phyloP scores from a whole-genome alignment of 179 eudicot genomes.

The Heliamphora pulchella region DNA sequence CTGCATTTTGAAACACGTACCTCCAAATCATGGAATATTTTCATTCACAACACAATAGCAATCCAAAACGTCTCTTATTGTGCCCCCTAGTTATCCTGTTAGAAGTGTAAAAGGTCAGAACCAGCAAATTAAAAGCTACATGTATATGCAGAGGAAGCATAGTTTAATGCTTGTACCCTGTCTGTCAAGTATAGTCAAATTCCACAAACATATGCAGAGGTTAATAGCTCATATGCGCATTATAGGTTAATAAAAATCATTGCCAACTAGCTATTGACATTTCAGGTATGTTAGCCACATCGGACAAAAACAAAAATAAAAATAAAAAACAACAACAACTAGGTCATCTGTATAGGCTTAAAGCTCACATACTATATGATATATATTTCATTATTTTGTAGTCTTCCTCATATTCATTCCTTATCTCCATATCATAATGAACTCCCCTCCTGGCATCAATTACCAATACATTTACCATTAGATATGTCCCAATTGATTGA shows the following conservation, averaged over 20 bases:
- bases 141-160: no score
- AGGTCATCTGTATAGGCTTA: not conserved
- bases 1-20: no score
- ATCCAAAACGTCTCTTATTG: no score
- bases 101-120: no score
- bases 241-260: not conserved
- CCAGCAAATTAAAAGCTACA: no score
- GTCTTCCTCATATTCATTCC: not conserved
- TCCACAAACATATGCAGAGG: not conserved
- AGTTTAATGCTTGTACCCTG: no score
- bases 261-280: not conserved
- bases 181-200: not conserved
- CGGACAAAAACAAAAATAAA: not conserved
- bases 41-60: no score
- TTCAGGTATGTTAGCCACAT: not conserved
- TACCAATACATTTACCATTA: not conserved
- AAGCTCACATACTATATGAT: not conserved
- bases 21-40: no score
- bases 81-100: no score
- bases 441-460: not conserved
- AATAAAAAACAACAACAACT: not conserved
- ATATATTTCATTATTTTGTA: not conserved
- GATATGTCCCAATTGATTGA: no score
- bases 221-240: not conserved
- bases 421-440: not conserved